Conservation (phyloP, 2,329 filamentous ascomycete species). For the Geosmithia putterillii region DNA sequence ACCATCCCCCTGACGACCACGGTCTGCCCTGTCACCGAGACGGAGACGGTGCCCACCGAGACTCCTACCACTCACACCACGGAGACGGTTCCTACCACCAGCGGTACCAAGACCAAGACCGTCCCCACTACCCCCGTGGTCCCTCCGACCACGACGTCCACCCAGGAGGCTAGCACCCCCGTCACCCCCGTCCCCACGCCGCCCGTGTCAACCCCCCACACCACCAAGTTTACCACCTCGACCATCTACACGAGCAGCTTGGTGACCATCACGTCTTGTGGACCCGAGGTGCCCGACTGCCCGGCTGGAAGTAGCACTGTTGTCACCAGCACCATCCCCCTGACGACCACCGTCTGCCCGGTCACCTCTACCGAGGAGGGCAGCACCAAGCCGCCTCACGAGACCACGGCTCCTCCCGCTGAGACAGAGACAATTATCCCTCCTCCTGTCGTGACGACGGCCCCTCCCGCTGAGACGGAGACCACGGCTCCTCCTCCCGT, state of each 20-base stretch:
- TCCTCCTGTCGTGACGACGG: slow-evolving; percentile 7
- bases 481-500: neutral
- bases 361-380: slow-evolving; percentile 1
- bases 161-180: neutral
- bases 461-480: no score
- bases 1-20: slow-evolving; percentile 6
- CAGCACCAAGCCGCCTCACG: neutral
- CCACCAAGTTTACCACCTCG: slow-evolving; percentile 8
- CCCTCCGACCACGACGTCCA: neutral
- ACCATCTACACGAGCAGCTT: slow-evolving; percentile 11
- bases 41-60: neutral
- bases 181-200: neutral
- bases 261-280: slow-evolving; percentile 10
- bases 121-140: neutral
- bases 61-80: slow-evolving; percentile 5
- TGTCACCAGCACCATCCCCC: slow-evolving; percentile 5
- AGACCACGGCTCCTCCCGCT: neutral
- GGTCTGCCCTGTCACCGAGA: slow-evolving; percentile 5
- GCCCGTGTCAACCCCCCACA: neutral
- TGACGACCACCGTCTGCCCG: slow-evolving; percentile 6
- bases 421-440: neutral
- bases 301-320: slow-evolving; percentile 7
- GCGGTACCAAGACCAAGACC: no score
- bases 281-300: slow-evolving; percentile 5
- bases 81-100: no score